These are phyloP conservation scores for Cyathus striatus DNA, from an alignment of 768 basidiomycete genomes.

Conservation along the genomic window DNA sequence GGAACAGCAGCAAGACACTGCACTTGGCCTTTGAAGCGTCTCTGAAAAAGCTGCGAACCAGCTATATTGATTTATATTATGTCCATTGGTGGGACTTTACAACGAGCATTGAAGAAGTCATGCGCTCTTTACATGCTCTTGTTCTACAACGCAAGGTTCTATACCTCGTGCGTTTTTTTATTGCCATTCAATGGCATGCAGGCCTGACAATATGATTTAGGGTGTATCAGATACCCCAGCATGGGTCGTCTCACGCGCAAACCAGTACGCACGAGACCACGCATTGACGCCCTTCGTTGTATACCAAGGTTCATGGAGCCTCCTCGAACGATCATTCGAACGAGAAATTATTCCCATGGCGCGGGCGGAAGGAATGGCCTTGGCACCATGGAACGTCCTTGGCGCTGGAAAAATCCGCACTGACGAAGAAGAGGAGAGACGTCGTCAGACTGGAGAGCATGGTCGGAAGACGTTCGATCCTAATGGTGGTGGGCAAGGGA, in stretches of 20 bases:
- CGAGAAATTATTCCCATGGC: conserved; percentile 27
- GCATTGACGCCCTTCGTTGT: conserved; percentile 47
- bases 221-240: conserved; percentile 40
- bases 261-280: conserved; percentile 44
- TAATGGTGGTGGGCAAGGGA: no score
- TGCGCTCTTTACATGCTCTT: conserved; percentile 46
- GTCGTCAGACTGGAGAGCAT: conserved; percentile 2
- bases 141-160: conserved; percentile 51
- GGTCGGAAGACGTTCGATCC: conserved; percentile 15
- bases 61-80: conserved; percentile 43
- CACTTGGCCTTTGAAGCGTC: conserved; percentile 34
- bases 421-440: conserved; percentile 33
- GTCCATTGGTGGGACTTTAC: no score
- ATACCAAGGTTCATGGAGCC: conserved; percentile 46
- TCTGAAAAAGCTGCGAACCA: conserved; percentile 40
- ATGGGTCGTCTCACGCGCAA: conserved; percentile 43
- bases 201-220: conserved; percentile 9
- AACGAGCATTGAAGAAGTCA: no score
- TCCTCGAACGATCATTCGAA: conserved; percentile 42
- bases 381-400: conserved; percentile 28
- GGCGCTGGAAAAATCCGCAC: conserved; percentile 47
- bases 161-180: conserved; percentile 24
- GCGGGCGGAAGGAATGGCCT: conserved; percentile 24
- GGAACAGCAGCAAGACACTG: conserved; percentile 44
- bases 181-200: background rate